These are phyloP conservation scores for Chaetomium globosum DNA, from an alignment of 2,329 filamentous ascomycete species.

Conservation along the genomic window DNA sequence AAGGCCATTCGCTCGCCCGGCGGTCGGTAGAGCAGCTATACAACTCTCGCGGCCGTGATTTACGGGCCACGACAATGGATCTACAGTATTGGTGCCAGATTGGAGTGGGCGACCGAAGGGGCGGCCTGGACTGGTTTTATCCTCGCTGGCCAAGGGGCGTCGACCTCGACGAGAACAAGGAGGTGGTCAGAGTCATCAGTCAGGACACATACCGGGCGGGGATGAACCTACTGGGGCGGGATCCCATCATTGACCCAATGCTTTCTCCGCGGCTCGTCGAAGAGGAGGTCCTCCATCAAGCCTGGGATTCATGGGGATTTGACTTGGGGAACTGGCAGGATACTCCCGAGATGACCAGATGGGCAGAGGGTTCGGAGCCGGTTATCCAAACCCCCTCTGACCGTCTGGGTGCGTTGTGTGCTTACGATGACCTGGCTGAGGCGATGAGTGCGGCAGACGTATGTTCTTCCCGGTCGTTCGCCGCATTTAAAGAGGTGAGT, in stretches of 20 bases:
- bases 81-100: conserved; percentile 98
- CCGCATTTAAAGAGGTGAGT: conserved; percentile 44
- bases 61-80: conserved; percentile 80
- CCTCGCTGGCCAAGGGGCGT: conserved; percentile 72
- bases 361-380: conserved; percentile 41
- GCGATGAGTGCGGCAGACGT: conserved; percentile 68
- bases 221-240: conserved; percentile 76
- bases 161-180: conserved; percentile 68
- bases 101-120: conserved; percentile 83
- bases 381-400: conserved; percentile 22
- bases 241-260: conserved; percentile 50
- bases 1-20: conserved; percentile 78
- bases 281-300: conserved; percentile 65
- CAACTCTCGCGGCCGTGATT: conserved; percentile 66
- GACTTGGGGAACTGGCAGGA: conserved; percentile 62
- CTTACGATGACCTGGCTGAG: conserved; percentile 59
- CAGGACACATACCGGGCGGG: conserved; percentile 73
- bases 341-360: conserved; percentile 45
- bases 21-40: conserved; percentile 71
- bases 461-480: conserved; percentile 54
- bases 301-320: conserved; percentile 69
- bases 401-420: conserved; percentile 48
- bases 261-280: conserved; percentile 50
- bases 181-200: conserved; percentile 77
- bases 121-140: conserved; percentile 88